Conservation (phyloP, 257 asterid genomes). For the Capsicum chinense region DNA sequence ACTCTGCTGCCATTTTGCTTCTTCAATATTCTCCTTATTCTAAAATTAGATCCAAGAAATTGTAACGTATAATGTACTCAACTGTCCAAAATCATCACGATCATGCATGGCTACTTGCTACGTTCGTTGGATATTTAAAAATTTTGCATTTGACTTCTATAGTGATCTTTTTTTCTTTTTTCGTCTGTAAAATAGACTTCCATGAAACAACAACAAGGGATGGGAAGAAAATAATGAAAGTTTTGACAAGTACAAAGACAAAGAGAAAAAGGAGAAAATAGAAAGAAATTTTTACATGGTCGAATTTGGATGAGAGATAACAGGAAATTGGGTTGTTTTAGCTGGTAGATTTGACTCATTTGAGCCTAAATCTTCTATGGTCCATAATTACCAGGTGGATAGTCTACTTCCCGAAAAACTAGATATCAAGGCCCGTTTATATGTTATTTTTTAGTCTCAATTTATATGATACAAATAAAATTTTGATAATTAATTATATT, state of each 20-base stretch:
- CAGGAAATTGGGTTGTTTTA: background rate
- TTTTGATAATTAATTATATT: too few species aligned
- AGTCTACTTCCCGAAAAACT: background rate
- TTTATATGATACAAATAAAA: too few species aligned
- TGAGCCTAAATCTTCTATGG: constrained; percentile 23
- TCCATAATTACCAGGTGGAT: background rate
- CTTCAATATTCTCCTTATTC: background rate
- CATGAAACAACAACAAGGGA: background rate
- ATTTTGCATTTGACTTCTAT: too few species aligned
- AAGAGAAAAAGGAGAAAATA: background rate
- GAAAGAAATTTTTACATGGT: background rate
- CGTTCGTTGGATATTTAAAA: background rate
- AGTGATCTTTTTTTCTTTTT: too few species aligned
- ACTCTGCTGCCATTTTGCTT: constrained; percentile 44
- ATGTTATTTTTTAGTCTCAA: too few species aligned
- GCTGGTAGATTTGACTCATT: background rate
- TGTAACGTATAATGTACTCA: background rate
- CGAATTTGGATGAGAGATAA: background rate
- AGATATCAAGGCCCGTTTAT: too few species aligned
- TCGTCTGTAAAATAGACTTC: background rate
- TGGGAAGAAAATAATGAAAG: background rate
- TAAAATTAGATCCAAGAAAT: background rate
- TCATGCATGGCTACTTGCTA: constrained; percentile 11
- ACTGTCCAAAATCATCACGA: background rate
- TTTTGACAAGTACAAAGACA: background rate